A percentile compares a stretch with the other conserved stretches of the same genome.
These are phyloP conservation scores for Chenopodium berlandieri DNA, from an alignment of 148 eudicot genomes.

Conservation along the genomic window DNA sequence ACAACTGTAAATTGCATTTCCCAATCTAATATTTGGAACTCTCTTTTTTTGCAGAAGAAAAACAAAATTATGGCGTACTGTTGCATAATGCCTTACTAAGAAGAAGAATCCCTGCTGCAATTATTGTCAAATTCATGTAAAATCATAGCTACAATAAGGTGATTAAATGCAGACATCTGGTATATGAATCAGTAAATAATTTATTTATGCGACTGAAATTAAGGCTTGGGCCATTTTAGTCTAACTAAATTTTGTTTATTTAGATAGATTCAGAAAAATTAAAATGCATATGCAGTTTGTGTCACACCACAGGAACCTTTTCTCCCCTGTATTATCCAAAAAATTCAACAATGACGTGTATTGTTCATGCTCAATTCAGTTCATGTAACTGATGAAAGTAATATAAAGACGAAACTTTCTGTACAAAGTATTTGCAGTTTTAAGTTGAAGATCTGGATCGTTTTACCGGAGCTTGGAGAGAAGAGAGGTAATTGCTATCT, in stretches of 20 bases:
- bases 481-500: conserved; percentile 60
- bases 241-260: not conserved
- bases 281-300: not conserved
- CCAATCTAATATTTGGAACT: conserved; percentile 16
- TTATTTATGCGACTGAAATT: not conserved
- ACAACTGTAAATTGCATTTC: conserved; percentile 2
- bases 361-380: not conserved
- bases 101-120: not conserved
- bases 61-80: conserved; percentile 37
- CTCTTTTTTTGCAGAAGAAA: conserved; percentile 33
- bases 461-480: conserved; percentile 81
- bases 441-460: conserved; percentile 43
- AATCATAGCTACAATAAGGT: not conserved
- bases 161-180: not conserved
- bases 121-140: not conserved
- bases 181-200: not conserved
- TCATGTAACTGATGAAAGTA: not conserved
- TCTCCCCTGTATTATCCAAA: not conserved
- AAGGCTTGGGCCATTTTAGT: not conserved
- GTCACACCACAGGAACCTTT: not conserved
- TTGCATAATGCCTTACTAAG: conserved; percentile 35
- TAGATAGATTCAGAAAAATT: not conserved
- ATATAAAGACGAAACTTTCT: not conserved
- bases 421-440: conserved; percentile 10
- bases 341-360: not conserved